These are phyloP conservation scores for Drechslerella coelobrocha DNA, from an alignment of 2,329 filamentous ascomycete genomes.

Conservation along the genomic window DNA sequence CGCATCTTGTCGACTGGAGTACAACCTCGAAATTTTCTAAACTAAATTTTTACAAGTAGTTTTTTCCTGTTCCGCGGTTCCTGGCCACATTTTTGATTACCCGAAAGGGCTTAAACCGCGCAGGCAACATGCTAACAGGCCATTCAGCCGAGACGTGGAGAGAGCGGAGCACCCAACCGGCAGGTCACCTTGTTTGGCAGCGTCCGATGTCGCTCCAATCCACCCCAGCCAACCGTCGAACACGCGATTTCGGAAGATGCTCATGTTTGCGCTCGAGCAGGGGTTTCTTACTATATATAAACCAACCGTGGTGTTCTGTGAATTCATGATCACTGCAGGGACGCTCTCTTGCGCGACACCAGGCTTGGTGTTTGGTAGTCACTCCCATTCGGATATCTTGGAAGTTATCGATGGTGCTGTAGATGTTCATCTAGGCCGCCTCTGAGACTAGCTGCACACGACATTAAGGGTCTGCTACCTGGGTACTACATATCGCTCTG, in stretches of 20 bases:
- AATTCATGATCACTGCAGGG: no score
- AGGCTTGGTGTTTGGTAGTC: no score
- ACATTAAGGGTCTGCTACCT: no score
- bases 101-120: conserved; percentile 45
- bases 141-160: conserved; percentile 54
- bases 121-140: conserved; percentile 59
- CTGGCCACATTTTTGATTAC: conserved; percentile 19
- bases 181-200: conserved; percentile 23
- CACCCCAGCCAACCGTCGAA: conserved; percentile 8
- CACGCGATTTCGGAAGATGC: conserved; percentile 5
- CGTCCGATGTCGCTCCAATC: conserved; percentile 49
- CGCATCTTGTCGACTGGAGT: background rate
- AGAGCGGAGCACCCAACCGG: conserved; percentile 13
- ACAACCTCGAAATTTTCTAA: background rate
- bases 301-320: no score
- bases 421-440: no score
- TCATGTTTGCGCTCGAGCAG: background rate
- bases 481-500: no score
- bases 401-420: no score
- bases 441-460: no score
- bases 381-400: no score
- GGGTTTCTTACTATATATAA: no score
- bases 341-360: no score
- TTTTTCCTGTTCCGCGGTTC: conserved; percentile 13
- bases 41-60: background rate